These are phyloP conservation scores for Nyctanthes arbortristis DNA, from an alignment of 257 asterid genomes.

Conservation along the genomic window DNA sequence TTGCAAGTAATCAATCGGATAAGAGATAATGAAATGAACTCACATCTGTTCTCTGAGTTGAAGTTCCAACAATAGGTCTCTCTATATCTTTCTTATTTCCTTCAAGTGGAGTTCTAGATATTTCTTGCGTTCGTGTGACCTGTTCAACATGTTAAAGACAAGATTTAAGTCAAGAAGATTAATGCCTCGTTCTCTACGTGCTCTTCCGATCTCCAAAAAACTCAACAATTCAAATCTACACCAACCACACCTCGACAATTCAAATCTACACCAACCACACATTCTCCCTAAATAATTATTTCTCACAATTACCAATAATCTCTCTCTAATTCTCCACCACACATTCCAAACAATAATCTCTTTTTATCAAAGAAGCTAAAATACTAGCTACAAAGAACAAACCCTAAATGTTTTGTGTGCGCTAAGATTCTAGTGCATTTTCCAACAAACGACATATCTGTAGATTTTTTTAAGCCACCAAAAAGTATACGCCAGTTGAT, in stretches of 20 bases:
- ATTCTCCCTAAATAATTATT: no score
- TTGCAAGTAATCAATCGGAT: background rate
- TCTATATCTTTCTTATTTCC: background rate
- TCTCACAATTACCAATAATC: no score
- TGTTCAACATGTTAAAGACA: background rate
- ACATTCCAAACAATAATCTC: no score
- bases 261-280: no score
- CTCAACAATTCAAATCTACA: no score
- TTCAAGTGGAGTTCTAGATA: background rate
- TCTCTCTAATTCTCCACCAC: no score
- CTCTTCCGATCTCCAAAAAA: no score
- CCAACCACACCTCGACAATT: no score
- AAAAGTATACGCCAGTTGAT: background rate
- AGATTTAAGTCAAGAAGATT: background rate
- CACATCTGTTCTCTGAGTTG: background rate
- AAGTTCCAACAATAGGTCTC: background rate
- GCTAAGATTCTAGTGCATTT: slow-evolving; percentile 1
- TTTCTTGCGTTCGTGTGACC: background rate
- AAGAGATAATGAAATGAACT: background rate
- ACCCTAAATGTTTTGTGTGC: slow-evolving; percentile 1
- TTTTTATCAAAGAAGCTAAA: no score
- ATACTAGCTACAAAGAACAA: no score
- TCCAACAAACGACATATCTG: background rate
- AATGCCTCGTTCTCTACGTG: no score
- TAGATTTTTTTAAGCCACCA: background rate